Evolutionary conservation across 306 rosid species (phyloP).

Genomic region (Cucurbita pepo): DNA sequence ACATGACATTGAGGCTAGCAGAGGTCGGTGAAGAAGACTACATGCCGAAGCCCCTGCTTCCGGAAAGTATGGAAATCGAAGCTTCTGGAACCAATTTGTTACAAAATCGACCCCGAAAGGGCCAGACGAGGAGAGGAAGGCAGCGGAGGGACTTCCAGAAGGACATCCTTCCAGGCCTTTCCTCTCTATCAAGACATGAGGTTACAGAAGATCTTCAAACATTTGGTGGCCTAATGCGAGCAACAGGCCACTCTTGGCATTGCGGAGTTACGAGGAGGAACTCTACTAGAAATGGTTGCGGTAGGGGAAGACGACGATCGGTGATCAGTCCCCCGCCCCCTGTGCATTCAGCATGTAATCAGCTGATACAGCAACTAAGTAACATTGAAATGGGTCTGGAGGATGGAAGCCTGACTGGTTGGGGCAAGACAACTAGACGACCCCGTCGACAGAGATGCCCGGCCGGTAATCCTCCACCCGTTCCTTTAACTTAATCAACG

Average conservation of each 20-base stretch:
- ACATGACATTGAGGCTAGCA: constrained; percentile 48
- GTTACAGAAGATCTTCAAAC: constrained; percentile 96
- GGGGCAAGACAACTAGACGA: constrained; percentile 96
- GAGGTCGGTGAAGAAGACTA: constrained; percentile 76
- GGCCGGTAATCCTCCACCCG: constrained; percentile 45
- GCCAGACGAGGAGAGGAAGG: constrained; percentile 80
- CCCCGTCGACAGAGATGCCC: constrained; percentile 89
- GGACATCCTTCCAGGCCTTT: constrained; percentile 90
- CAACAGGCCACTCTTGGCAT: constrained; percentile 75
- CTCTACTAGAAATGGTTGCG: constrained; percentile 59
- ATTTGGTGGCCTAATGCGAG: constrained; percentile 86
- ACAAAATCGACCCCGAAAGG: constrained; percentile 51
- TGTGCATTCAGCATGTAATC: constrained; percentile 25
- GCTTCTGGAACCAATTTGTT: constrained; percentile 40
- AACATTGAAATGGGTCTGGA: constrained; percentile 62
- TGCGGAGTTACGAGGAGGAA: constrained; percentile 69
- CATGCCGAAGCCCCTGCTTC: constrained; percentile 84
- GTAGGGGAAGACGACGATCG: constrained; percentile 62
- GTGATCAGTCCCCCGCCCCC: constrained; percentile 39
- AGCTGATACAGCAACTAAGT: constrained; percentile 43
- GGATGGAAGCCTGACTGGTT: constrained; percentile 84
- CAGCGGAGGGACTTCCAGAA: constrained; percentile 94
- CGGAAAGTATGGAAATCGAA: constrained; percentile 50
- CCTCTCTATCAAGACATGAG: constrained; percentile 81
- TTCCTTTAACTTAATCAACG: constrained; percentile 48